Conservation (phyloP, 768 basidiomycete species). For the Tulasnella sp. region DNA sequence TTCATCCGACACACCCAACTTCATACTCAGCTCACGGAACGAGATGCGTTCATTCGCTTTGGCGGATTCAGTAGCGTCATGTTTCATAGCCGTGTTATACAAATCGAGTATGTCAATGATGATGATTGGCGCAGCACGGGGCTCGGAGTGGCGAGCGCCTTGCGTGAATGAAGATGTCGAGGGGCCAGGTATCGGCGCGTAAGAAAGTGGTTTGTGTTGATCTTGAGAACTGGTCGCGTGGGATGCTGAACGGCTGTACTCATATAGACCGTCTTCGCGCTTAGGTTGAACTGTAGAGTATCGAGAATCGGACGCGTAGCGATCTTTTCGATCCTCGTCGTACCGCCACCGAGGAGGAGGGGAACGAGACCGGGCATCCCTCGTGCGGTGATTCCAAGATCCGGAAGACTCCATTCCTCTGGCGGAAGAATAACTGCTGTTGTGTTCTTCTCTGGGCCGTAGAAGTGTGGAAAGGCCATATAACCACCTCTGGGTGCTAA, state of each 20-base stretch:
- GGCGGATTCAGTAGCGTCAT: neutral
- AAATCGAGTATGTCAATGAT: slow-evolving; percentile 8
- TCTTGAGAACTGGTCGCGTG: neutral
- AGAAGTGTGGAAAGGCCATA: neutral
- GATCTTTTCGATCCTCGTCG: too few species aligned
- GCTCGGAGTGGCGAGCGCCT: neutral
- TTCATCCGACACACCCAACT: neutral
- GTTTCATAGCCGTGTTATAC: neutral
- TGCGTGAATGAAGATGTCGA: neutral
- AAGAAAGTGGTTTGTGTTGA: neutral
- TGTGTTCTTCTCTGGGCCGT: neutral
- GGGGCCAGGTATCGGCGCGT: neutral
- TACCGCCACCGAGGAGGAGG: neutral
- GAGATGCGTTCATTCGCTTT: neutral
- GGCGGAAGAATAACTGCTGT: neutral
- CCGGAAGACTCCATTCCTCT: neutral
- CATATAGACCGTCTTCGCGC: neutral
- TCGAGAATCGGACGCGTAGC: neutral
- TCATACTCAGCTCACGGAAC: slow-evolving; percentile 5
- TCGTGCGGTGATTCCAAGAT: neutral
- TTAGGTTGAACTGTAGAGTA: neutral
- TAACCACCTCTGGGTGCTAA: neutral
- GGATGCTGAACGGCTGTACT: neutral
- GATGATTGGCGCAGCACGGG: neutral
- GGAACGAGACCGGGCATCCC: neutral